Evolutionary conservation across 306 rosid species (phyloP).

Genomic region (Cucurbita ficifolia): DNA sequence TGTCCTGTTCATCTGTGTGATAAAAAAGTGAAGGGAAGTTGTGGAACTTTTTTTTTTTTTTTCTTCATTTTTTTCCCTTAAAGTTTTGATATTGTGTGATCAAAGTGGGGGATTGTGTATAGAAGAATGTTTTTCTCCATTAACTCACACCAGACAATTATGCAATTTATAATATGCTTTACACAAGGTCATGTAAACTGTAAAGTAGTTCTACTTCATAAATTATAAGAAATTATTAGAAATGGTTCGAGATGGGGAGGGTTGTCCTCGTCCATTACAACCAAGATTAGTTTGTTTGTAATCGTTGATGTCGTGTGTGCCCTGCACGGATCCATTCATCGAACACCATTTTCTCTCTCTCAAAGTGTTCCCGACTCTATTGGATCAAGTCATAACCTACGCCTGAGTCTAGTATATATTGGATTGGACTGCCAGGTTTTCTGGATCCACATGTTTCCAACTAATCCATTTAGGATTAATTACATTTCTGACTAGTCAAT

Average conservation of each 20-base stretch:
- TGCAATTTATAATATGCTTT: neutral
- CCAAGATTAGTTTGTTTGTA: too few species aligned
- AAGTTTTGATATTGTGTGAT: neutral
- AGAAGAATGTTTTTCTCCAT: neutral
- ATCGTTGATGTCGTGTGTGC: too few species aligned
- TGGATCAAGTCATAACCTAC: too few species aligned
- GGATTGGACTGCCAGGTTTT: neutral
- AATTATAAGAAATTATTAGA: neutral
- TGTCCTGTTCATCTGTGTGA: neutral
- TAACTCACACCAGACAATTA: neutral
- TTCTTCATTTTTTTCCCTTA: neutral
- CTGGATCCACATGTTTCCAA: neutral
- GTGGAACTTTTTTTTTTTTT: neutral
- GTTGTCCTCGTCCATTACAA: too few species aligned
- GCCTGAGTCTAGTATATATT: too few species aligned
- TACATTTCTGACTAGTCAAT: too few species aligned
- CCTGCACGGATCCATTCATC: too few species aligned
- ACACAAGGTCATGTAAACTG: neutral
- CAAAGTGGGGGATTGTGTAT: neutral
- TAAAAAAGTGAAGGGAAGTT: neutral
- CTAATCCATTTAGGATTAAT: too few species aligned
- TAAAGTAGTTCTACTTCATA: neutral
- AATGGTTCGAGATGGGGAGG: too few species aligned
- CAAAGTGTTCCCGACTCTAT: too few species aligned
- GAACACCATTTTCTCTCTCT: too few species aligned